Conservation (phyloP, 805 yeast genomes). For the Nakazawaea ishiwadae region DNA sequence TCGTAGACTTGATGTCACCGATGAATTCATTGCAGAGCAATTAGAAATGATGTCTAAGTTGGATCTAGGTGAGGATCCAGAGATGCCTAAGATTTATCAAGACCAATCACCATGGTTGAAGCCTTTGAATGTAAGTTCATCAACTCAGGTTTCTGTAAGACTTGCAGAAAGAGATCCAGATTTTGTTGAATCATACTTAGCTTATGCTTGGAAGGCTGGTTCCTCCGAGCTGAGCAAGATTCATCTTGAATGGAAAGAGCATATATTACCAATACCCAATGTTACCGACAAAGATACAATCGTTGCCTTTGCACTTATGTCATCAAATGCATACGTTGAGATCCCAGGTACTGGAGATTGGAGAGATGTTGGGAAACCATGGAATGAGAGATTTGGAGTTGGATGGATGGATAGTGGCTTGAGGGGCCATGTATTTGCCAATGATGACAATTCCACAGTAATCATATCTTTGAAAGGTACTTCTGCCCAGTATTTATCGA, state of each 20-base stretch:
- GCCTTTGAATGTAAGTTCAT: constrained; percentile 17
- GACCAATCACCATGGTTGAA: constrained; percentile 18
- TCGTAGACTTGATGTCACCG: constrained; percentile 47
- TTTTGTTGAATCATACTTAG: constrained; percentile 60
- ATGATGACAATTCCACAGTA: constrained; percentile 48
- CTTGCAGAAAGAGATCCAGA: constrained; percentile 49
- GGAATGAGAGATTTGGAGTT: constrained; percentile 51
- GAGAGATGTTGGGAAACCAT: constrained; percentile 69
- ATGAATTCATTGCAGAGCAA: constrained; percentile 25
- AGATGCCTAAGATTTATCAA: constrained; percentile 1
- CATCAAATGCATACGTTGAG: constrained; percentile 87
- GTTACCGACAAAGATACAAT: constrained; percentile 70
- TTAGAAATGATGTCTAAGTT: constrained; percentile 8
- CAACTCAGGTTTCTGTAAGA: constrained; percentile 26
- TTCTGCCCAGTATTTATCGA: constrained; percentile 67
- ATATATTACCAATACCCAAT: constrained; percentile 62
- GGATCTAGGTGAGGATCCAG: neutral
- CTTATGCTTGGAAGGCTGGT: constrained; percentile 44
- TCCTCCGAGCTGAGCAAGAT: constrained; percentile 32
- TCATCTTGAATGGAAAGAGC: constrained; percentile 60
- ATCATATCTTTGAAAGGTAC: constrained; percentile 90
- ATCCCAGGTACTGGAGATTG: constrained; percentile 79
- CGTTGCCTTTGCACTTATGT: constrained; percentile 72
- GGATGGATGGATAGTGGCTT: constrained; percentile 89
- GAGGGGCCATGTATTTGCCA: constrained; percentile 85